These are phyloP conservation scores for Salicornia ramosissima DNA, from an alignment of 148 eudicot species.

Conservation along the genomic window DNA sequence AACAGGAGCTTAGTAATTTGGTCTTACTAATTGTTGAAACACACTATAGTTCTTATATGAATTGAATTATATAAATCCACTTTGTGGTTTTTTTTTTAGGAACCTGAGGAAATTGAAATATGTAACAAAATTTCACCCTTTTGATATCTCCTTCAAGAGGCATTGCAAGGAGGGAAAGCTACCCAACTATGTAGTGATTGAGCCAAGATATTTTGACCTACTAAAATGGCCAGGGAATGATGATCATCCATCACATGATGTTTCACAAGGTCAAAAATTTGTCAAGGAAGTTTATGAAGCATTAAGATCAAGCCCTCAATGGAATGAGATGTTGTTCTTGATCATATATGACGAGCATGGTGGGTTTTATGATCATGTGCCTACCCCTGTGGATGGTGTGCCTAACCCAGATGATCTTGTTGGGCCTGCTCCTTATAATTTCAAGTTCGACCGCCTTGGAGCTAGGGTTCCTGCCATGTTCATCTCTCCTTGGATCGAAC, in stretches of 20 bases:
- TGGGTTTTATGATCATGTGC: constrained; percentile 62
- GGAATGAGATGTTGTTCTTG: constrained; percentile 55
- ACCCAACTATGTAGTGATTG: constrained; percentile 83
- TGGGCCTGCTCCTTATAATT: constrained; percentile 52
- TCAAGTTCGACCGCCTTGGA: constrained; percentile 61
- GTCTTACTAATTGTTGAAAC: too few species aligned
- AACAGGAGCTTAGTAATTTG: too few species aligned
- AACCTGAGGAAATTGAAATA: constrained; percentile 75
- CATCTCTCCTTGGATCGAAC: constrained; percentile 75
- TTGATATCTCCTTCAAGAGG: constrained; percentile 58
- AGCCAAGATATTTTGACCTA: constrained; percentile 60
- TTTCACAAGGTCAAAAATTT: constrained; percentile 46
- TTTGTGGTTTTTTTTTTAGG: too few species aligned
- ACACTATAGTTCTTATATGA: too few species aligned
- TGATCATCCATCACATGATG: constrained; percentile 76
- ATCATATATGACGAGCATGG: constrained; percentile 61
- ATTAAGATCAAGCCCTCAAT: constrained; percentile 58
- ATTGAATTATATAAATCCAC: too few species aligned
- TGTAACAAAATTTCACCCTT: constrained; percentile 57
- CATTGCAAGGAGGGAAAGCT: constrained; percentile 75
- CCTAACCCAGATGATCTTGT: constrained; percentile 49
- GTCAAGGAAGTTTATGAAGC: constrained; percentile 61
- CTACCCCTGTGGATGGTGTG: constrained; percentile 47
- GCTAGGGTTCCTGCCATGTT: constrained; percentile 65
- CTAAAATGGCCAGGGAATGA: constrained; percentile 67